Base-by-base conservation (phyloP, 106 monocot species). In the Allium fistulosum region DNA sequence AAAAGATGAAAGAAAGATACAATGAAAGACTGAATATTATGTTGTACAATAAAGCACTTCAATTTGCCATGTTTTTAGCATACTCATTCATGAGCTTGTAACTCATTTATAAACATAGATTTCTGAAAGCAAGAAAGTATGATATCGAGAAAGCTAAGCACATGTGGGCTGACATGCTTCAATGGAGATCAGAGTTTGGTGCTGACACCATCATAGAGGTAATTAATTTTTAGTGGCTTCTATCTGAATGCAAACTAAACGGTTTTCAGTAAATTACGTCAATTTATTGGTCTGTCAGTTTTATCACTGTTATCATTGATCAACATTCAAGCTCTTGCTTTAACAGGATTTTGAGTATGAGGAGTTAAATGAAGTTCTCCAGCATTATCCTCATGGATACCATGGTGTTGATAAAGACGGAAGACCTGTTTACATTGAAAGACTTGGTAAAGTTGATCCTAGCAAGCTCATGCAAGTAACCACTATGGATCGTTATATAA, bases 391-490 rank as follows among this genome's bases (percentile, higher is more conserved):
- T 62, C 88, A 88, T 64, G 84, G 88, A 58, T 79, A 88, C 67
- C 88, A 88, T 74, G 88, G 88, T 48, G 84, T 88, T 14, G 88
- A 88, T 57, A 88, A 74, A 63, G 84, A 81, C 0, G 88, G 88
- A 8, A 81, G 88, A 59, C 88, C 88, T 46, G 77, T 88, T 47
- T 88, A 88, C 63, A 84, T 88, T 59, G 88, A 88, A 76, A 78
- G 78, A 48, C 70, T 88, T 12, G 88, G 88, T 51, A 80, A 88
- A 76, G 77, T 88, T 49, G 88, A 88, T 10, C 73, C 81, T 4
- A 88, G 61, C 76, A 78, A 84, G 53, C 84, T 88, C 22, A 88
- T 88, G 88, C 84, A 88, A 15, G 84, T 84, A 0, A 88, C 88
- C 45, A 84, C 84, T 2, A 76, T 88, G 81, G 88, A 88, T 15